A percentile compares a stretch with the other conserved stretches of the same genome.
phyloP scores from a whole-genome alignment of 1,284 basidiomycete species.

The Somion occarium region DNA sequence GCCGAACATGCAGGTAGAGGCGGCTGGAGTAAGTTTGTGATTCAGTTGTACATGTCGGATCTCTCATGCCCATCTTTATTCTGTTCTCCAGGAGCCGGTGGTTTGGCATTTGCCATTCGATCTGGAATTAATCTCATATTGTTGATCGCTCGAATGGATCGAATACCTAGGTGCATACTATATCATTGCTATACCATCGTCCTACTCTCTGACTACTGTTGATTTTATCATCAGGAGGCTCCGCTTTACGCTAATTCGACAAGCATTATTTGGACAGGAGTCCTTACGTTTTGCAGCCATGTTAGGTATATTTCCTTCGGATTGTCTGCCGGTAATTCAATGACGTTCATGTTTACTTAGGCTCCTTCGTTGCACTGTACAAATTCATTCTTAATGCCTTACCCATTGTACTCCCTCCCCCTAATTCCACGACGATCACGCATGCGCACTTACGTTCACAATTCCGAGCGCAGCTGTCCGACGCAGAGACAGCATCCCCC shows the following conservation, averaged over 20 bases:
- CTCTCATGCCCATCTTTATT: background rate
- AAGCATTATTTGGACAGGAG: slow-evolving; percentile 77
- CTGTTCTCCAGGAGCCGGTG: slow-evolving; percentile 61
- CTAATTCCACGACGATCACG: slow-evolving; percentile 18
- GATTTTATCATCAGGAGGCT: slow-evolving; percentile 33
- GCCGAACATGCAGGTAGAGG: slow-evolving; percentile 72
- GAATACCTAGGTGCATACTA: slow-evolving; percentile 52
- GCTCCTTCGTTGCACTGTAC: slow-evolving; percentile 77
- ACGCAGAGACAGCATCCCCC: background rate
- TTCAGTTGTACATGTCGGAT: too few species aligned
- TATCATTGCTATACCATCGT: background rate
- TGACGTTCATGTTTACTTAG: slow-evolving; percentile 30
- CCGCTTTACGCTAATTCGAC: slow-evolving; percentile 59
- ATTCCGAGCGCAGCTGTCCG: slow-evolving; percentile 20
- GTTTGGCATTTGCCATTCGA: slow-evolving; percentile 75
- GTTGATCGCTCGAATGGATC: slow-evolving; percentile 63
- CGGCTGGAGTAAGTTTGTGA: slow-evolving; percentile 60
- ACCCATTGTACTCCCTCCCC: slow-evolving; percentile 68
- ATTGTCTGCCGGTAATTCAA: too few species aligned
- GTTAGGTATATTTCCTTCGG: slow-evolving; percentile 51
- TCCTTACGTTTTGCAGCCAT: slow-evolving; percentile 81
- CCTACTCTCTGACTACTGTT: background rate
- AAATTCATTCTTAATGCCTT: slow-evolving; percentile 81
- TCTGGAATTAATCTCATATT: slow-evolving; percentile 79
- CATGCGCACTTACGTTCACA: slow-evolving; percentile 31